Evolutionary conservation across 768 basidiomycete species (phyloP), one percentile per base, ranked within the genome.

Genomic region (Rossbeevera mucosa): DNA sequence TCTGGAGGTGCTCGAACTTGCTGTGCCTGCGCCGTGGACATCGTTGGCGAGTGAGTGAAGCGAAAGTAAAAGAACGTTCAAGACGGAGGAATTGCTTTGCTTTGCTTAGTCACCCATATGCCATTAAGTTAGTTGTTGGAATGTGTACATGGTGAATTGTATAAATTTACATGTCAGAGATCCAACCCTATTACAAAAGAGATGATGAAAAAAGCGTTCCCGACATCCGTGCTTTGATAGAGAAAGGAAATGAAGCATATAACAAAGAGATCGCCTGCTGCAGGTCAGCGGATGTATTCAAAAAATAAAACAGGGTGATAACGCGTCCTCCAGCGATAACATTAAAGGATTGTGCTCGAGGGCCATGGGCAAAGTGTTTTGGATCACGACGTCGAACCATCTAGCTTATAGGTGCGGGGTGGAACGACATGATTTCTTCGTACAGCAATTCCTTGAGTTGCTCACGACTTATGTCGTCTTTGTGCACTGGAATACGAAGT

Each of bases 381-480:
- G 9, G 5, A 38, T 18, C 4, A 22, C 14, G 3, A 40, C 30
- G 7, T 40, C 31, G 31, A 14, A 25, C 36, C 25, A 8, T 18
- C 59, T 63, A 76, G 52, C 65, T 70, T 56, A 83, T 80, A 47
- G 80, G 77, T 12, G 76, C 73, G 1, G 90, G 86, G 53, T 80
- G 76, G 82, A 95, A 97, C 26, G 83, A 78, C 80, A 92, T 86
- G 73, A 97, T 94, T 73, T 98, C 95, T 52, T 94, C 90, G 70
- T 91, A 97, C 21, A 95, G 75, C 42, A 95, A 79, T 65, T 92
- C 86, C 74, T 97, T 98, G 58, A 99, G 79, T 70, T 96, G 92
- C 67, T 97, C 95, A 25, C 92, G 81, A 65, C 86, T 91, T 74
- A 96, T 93, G 57, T 92, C 91, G 59, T 96, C 94, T 76, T 97